Evolutionary conservation across 108 stramenopile species (phyloP).

Genomic region (Nannochloropsis salina): DNA sequence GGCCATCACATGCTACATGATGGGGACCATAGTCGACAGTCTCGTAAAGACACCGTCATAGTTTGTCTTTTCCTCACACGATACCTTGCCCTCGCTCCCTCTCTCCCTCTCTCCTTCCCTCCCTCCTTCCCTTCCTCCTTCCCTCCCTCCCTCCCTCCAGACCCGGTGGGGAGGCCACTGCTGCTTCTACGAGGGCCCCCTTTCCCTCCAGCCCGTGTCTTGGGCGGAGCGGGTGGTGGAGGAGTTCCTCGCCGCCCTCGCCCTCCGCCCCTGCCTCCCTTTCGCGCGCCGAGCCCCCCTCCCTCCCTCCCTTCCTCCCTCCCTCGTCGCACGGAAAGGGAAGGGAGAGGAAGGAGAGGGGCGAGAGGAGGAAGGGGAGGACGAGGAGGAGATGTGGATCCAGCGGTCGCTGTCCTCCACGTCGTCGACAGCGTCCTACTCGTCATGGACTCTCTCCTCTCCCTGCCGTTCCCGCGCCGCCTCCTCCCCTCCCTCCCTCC

Average conservation of each 20-base stretch:
- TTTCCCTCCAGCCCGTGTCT: neutral
- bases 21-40: too few species aligned
- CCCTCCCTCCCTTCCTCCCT: neutral
- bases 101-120: neutral
- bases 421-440: neutral
- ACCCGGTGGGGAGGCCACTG: neutral
- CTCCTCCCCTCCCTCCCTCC: neutral
- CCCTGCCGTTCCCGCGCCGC: neutral
- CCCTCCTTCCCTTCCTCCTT: neutral
- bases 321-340: neutral
- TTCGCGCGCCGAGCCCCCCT: neutral
- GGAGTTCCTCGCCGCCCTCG: neutral
- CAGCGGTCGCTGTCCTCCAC: neutral
- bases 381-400: neutral
- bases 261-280: neutral
- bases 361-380: neutral
- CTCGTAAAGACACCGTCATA: neutral
- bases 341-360: neutral
- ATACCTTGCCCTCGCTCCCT: neutral
- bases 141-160: neutral
- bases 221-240: slow-evolving; percentile 1
- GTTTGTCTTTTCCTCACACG: neutral
- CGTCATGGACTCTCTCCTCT: neutral
- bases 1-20: too few species aligned
- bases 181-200: neutral